Percentiles rank a stretch among this genome's conserved stretches.
Conservation (phyloP, 2,329 filamentous ascomycete genomes). For the Exophiala sideris region DNA sequence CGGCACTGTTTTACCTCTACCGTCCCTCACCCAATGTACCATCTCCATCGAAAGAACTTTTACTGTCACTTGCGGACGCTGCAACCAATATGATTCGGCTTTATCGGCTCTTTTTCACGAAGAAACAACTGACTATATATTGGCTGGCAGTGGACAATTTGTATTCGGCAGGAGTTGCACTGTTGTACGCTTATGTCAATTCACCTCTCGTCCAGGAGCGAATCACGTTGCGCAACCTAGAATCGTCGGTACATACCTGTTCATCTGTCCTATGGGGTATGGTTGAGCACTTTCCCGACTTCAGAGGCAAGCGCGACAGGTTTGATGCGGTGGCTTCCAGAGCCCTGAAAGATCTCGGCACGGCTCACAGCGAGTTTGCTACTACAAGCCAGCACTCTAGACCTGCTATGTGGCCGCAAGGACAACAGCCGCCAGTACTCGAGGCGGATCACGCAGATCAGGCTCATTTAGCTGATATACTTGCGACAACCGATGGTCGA, state of each 20-base stretch:
- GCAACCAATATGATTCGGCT: slow-evolving; percentile 11
- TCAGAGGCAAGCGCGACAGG: slow-evolving; percentile 25
- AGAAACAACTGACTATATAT: slow-evolving; percentile 11
- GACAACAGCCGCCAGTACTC: neutral
- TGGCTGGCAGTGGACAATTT: slow-evolving; percentile 17
- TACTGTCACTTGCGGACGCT: slow-evolving; percentile 6
- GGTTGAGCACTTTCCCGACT: slow-evolving; percentile 27
- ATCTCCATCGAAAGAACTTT: neutral
- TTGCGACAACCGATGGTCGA: neutral
- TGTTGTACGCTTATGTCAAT: slow-evolving; percentile 8
- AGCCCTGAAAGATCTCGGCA: slow-evolving; percentile 7
- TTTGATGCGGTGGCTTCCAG: slow-evolving; percentile 15
- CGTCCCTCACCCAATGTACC: slow-evolving; percentile 13
- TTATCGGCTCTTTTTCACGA: slow-evolving; percentile 13
- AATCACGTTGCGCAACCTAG: slow-evolving; percentile 6
- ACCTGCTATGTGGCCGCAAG: neutral
- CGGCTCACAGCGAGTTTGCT: neutral
- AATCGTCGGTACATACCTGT: slow-evolving; percentile 13
- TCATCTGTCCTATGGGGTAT: slow-evolving; percentile 28
- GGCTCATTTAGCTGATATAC: neutral
- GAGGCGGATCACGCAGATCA: neutral
- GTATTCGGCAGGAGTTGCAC: slow-evolving; percentile 12
- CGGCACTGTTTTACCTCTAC: slow-evolving; percentile 15
- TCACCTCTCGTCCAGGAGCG: slow-evolving; percentile 7
- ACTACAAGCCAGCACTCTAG: neutral